These are phyloP conservation scores for Eucalyptus tenuipes DNA, from an alignment of 345 rosid species.

Conservation along the genomic window DNA sequence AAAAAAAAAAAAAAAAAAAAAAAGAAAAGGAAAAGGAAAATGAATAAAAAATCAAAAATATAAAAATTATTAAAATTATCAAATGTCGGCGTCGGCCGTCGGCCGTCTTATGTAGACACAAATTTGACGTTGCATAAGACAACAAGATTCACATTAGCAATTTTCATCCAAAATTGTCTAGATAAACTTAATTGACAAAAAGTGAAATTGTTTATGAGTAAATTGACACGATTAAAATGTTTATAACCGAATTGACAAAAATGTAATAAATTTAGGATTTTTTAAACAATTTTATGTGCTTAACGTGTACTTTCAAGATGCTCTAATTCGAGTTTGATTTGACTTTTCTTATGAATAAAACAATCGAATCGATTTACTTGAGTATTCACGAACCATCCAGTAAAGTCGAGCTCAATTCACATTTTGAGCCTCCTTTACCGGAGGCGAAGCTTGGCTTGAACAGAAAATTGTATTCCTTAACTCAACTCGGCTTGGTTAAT, in stretches of 20 bases:
- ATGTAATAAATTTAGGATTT: too few species aligned
- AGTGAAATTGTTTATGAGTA: fast-evolving
- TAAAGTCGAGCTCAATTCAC: neutral
- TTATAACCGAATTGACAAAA: fast-evolving
- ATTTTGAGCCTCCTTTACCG: neutral
- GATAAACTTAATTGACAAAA: too few species aligned
- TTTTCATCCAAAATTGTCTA: too few species aligned
- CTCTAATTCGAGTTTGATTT: neutral
- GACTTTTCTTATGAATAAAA: neutral
- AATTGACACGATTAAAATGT: fast-evolving
- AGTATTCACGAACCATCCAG: neutral
- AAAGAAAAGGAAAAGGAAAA: too few species aligned
- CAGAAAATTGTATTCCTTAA: neutral
- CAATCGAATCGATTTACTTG: neutral
- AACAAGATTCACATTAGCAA: fast-evolving
- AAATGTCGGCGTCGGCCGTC: fast-evolving
- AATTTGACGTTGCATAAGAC: fast-evolving
- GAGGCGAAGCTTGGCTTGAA: fast-evolving
- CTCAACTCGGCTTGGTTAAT: neutral
- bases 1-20: fast-evolving
- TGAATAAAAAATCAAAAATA: too few species aligned
- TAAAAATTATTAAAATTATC: too few species aligned
- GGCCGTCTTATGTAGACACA: fast-evolving
- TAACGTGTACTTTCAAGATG: neutral
- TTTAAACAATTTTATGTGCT: too few species aligned